phyloP scores from a whole-genome alignment of 1,139 yeast genomes.

The Taphrina flavorubra region DNA sequence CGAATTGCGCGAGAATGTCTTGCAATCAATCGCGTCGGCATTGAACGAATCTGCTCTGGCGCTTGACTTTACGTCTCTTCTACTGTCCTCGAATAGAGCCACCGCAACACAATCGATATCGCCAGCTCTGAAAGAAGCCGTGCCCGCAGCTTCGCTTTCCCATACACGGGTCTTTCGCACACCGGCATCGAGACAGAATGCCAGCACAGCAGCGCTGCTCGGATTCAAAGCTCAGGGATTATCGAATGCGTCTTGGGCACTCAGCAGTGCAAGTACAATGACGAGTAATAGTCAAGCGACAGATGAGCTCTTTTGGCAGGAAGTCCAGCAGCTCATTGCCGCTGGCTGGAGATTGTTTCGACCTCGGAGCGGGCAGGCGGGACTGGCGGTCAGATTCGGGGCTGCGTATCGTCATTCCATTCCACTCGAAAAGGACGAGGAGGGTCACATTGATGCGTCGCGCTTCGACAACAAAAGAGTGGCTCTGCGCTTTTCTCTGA shows the following conservation, averaged over 20 bases:
- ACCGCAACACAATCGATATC: constrained; percentile 90
- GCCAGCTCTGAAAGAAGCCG: constrained; percentile 76
- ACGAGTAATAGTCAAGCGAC: constrained; percentile 15
- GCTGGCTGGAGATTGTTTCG: constrained; percentile 28
- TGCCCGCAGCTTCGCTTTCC: constrained; percentile 74
- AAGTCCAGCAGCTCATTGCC: constrained; percentile 8
- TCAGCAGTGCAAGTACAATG: constrained; percentile 6
- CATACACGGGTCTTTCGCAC: constrained; percentile 12
- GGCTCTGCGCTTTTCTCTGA: constrained; percentile 1
- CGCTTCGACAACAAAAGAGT: constrained; percentile 7
- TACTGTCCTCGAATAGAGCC: constrained; percentile 82
- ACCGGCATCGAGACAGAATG: constrained; percentile 50
- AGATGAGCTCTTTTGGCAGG: constrained; percentile 19
- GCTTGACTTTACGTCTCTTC: constrained; percentile 80
- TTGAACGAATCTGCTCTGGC: constrained; percentile 87
- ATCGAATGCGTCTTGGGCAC: constrained; percentile 59
- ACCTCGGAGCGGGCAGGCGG: constrained; percentile 4
- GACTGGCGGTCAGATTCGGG: constrained; percentile 29
- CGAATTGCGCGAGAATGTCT: constrained; percentile 53
- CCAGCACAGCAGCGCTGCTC: constrained; percentile 58
- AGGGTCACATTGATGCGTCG: constrained; percentile 27
- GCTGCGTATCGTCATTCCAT: constrained; percentile 18
- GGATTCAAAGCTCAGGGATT: constrained; percentile 88
- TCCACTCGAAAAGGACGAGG: constrained; percentile 7
- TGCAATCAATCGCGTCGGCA: constrained; percentile 66